A percentile compares a stretch with the other conserved stretches of the same genome.
These are phyloP conservation scores for Sphagnum magellanicum DNA, from an alignment of 228 moss, liverwort and hornwort species.

Conservation along the genomic window DNA sequence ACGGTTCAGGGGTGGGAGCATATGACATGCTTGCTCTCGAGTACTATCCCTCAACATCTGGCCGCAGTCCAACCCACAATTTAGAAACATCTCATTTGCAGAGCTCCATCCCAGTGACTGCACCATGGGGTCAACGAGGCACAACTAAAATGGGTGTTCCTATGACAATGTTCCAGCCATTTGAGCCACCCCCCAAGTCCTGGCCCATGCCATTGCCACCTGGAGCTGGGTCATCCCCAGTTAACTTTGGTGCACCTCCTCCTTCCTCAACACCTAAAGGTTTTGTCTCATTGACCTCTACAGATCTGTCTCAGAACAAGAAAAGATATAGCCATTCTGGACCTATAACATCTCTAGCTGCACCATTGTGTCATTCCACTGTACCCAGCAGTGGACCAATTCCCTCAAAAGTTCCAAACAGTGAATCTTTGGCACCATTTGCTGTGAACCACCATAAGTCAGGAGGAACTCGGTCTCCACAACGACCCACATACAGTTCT, in stretches of 20 bases:
- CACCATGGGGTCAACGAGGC: slow-evolving; percentile 5
- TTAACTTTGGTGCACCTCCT: slow-evolving; percentile 42
- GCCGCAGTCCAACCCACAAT: slow-evolving; percentile 4
- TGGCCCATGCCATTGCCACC: slow-evolving; percentile 28
- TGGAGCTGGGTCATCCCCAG: slow-evolving; percentile 27
- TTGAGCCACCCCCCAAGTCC: slow-evolving; percentile 10
- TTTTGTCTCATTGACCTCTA: slow-evolving; percentile 24
- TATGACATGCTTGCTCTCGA: slow-evolving; percentile 7
- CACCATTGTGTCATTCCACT: slow-evolving; percentile 26
- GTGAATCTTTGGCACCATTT: slow-evolving; percentile 14
- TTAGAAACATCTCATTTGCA: slow-evolving; percentile 3
- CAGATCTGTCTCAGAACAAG: slow-evolving; percentile 18
- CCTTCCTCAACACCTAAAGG: slow-evolving; percentile 56
- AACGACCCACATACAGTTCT: slow-evolving; percentile 26
- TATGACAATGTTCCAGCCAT: slow-evolving; percentile 18
- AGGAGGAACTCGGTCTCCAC: slow-evolving; percentile 37
- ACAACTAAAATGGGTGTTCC: slow-evolving; percentile 27
- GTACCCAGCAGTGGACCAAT: slow-evolving; percentile 16
- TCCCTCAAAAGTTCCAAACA: slow-evolving; percentile 18
- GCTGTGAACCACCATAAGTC: slow-evolving; percentile 23
- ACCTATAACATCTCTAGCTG: slow-evolving; percentile 48
- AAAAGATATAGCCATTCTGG: slow-evolving; percentile 69
- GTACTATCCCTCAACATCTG: slow-evolving; percentile 10
- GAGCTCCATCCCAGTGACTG: slow-evolving; percentile 8
- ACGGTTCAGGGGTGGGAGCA: not conserved